Percentiles rank a stretch among this genome's conserved stretches.
These are phyloP conservation scores for Xylaria sp. DNA, from an alignment of 2,329 filamentous ascomycete genomes.

Conservation along the genomic window DNA sequence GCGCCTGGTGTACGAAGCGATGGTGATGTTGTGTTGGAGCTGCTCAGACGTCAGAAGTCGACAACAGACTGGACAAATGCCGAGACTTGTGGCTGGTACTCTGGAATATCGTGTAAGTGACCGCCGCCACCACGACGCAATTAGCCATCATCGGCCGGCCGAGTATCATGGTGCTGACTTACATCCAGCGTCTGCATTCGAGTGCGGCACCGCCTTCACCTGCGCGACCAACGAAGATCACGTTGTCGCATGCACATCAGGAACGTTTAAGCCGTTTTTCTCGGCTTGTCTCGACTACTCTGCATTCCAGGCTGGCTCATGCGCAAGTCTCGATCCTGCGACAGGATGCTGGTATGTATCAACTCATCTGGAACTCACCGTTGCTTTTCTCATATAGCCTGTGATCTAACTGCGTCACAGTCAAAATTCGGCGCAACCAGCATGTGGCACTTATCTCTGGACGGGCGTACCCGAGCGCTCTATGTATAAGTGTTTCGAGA, in stretches of 20 bases:
- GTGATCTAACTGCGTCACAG: conserved; percentile 30
- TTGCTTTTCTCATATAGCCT: neutral
- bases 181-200: conserved; percentile 42
- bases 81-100: conserved; percentile 48
- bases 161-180: conserved; percentile 15
- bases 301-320: conserved; percentile 48
- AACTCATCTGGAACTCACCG: neutral
- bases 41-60: conserved; percentile 34
- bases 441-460: conserved; percentile 55
- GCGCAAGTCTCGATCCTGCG: conserved; percentile 42
- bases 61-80: conserved; percentile 44
- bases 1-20: conserved; percentile 39
- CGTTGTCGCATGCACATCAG: conserved; percentile 52
- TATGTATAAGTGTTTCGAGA: conserved; percentile 53
- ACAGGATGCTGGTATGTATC: conserved; percentile 54
- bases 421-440: conserved; percentile 38
- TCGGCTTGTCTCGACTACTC: conserved; percentile 52
- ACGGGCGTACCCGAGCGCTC: conserved; percentile 48
- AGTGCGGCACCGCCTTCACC: conserved; percentile 40
- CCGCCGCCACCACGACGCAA: neutral
- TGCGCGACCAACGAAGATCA: conserved; percentile 51
- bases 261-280: conserved; percentile 49
- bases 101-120: conserved; percentile 47
- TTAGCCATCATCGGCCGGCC: neutral
- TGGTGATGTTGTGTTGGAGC: conserved; percentile 38